phyloP scores from a whole-genome alignment of 208 protist species.

The Trypanosoma melophagium region DNA sequence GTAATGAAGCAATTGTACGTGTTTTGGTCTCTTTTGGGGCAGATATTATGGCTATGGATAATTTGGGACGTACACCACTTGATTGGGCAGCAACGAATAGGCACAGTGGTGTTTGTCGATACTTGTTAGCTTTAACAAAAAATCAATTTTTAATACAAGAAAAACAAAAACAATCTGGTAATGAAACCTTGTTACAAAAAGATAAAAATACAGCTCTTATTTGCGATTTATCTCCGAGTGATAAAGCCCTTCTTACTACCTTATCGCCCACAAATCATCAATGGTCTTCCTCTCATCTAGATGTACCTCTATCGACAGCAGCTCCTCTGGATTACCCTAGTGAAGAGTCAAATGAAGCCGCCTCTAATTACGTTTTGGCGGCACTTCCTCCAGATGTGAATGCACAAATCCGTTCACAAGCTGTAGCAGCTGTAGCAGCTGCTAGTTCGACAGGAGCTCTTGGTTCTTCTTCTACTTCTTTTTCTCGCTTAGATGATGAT shows the following conservation, averaged over 20 bases:
- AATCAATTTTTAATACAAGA: slow-evolving; percentile 6
- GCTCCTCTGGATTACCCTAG: not conserved
- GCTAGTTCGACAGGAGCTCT: not conserved
- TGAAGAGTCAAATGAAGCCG: slow-evolving; percentile 5
- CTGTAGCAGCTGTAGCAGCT: not conserved
- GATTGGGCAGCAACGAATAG: slow-evolving; percentile 83
- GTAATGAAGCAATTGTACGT: slow-evolving; percentile 73
- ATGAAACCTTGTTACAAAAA: no score
- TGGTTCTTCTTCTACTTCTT: not conserved
- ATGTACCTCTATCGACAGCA: not conserved
- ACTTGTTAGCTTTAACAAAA: slow-evolving; percentile 56
- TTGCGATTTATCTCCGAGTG: no score
- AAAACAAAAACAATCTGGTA: slow-evolving; percentile 13
- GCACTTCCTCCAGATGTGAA: slow-evolving; percentile 23
- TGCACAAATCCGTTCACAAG: not conserved
- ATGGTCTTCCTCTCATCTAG: not conserved
- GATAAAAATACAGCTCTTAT: slow-evolving; percentile 11
- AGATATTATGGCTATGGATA: slow-evolving; percentile 66
- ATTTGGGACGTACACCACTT: slow-evolving; percentile 76
- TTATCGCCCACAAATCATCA: not conserved
- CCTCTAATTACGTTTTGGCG: not conserved
- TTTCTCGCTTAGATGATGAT: not conserved
- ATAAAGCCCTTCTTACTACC: no score
- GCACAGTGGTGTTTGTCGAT: slow-evolving; percentile 68
- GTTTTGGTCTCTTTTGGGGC: slow-evolving; percentile 83